Percentiles rank a stretch among this genome's conserved stretches.
phyloP scores from a whole-genome alignment of 2,329 filamentous ascomycete genomes.

The Botrytis deweyae region DNA sequence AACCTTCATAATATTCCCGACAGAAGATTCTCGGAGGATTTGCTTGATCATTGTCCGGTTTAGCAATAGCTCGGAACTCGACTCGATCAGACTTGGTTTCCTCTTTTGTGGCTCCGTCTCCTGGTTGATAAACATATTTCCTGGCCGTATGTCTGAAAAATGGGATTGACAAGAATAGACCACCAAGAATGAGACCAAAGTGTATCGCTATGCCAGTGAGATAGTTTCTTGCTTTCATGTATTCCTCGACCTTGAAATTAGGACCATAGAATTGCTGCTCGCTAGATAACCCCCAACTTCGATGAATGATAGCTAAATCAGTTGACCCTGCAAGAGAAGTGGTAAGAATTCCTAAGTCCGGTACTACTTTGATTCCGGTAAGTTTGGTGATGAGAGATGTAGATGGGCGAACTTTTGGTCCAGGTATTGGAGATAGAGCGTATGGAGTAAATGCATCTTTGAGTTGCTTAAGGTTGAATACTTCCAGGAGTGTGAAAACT shows the following conservation, averaged over 20 bases:
- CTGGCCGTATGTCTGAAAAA: constrained; percentile 45
- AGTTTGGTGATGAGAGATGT: constrained; percentile 45
- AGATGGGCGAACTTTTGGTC: constrained; percentile 29
- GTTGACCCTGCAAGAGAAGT: constrained; percentile 51
- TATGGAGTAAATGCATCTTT: constrained; percentile 50
- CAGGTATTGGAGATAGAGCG: constrained; percentile 55
- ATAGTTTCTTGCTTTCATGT: constrained; percentile 51
- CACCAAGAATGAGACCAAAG: constrained; percentile 47
- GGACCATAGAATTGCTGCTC: constrained; percentile 54
- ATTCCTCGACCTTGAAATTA: constrained; percentile 60
- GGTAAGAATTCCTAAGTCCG: constrained; percentile 55
- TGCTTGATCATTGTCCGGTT: constrained; percentile 52
- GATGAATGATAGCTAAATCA: constrained; percentile 56
- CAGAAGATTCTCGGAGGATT: constrained; percentile 47
- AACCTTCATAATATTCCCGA: constrained; percentile 56
- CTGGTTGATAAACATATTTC: constrained; percentile 51
- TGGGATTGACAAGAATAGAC: constrained; percentile 42
- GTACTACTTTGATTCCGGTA: constrained; percentile 51
- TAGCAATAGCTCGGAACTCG: constrained; percentile 63
- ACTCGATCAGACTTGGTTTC: constrained; percentile 57
- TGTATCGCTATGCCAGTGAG: constrained; percentile 52
- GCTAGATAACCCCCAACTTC: constrained; percentile 60
- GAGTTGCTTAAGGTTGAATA: constrained; percentile 51
- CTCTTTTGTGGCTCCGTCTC: constrained; percentile 54
- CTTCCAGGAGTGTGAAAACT: constrained; percentile 57